These are phyloP conservation scores for Remersonia thermophila DNA, from an alignment of 2,329 filamentous ascomycete species.

Conservation along the genomic window DNA sequence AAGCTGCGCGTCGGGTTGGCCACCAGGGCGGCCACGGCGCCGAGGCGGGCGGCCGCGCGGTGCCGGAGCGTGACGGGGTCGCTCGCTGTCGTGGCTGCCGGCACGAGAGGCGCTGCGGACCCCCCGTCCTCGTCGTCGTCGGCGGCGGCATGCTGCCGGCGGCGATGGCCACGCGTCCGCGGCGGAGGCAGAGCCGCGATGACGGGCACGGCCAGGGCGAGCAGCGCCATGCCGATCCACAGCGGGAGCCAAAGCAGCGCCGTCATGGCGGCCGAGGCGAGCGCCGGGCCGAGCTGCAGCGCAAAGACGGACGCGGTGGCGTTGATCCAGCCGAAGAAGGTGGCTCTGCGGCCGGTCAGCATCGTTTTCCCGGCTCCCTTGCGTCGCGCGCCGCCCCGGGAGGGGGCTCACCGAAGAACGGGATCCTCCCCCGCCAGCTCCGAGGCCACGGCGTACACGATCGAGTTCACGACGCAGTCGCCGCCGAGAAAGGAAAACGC, in stretches of 20 bases:
- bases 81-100: slow-evolving; percentile 8
- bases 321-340: slow-evolving; percentile 39
- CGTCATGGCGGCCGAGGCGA: slow-evolving; percentile 35
- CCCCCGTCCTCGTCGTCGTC: slow-evolving; percentile 23
- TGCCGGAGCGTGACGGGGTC: slow-evolving; percentile 21
- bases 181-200: slow-evolving; percentile 21
- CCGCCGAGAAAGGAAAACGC: slow-evolving; percentile 34
- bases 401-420: slow-evolving; percentile 22
- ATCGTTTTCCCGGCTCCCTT: too few species aligned
- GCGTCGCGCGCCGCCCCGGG: too few species aligned
- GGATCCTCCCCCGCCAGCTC: slow-evolving; percentile 29
- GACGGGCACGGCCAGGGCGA: slow-evolving; percentile 23
- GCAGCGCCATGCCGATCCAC: slow-evolving; percentile 26
- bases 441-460: slow-evolving; percentile 34
- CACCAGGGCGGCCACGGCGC: slow-evolving; percentile 16
- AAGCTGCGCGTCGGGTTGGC: slow-evolving; percentile 24
- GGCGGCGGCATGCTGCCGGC: not conserved
- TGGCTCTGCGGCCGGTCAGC: slow-evolving; percentile 24
- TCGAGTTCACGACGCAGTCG: slow-evolving; percentile 39
- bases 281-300: slow-evolving; percentile 30
- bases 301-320: slow-evolving; percentile 35
- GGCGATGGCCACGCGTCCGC: too few species aligned
- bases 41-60: slow-evolving; percentile 15
- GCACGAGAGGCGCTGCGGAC: slow-evolving; percentile 19
- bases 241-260: slow-evolving; percentile 32